phyloP scores from a whole-genome alignment of 2,329 filamentous ascomycete genomes.

The Scedosporium apiospermum region DNA sequence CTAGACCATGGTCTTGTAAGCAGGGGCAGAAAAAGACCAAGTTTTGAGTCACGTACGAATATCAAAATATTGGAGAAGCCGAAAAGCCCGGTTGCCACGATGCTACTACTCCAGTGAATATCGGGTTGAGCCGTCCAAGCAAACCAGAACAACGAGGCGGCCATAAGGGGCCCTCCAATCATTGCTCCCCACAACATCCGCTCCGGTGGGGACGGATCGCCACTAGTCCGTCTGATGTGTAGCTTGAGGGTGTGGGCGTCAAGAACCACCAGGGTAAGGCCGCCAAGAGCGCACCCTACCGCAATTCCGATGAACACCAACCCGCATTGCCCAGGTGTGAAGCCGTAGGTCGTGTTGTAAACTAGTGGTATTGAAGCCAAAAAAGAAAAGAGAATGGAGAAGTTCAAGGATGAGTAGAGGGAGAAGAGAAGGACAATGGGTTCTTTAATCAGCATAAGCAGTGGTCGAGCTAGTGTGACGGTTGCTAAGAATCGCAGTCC shows the following conservation, averaged over 20 bases:
- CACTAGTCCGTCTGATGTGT: too few species aligned
- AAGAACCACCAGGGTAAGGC: too few species aligned
- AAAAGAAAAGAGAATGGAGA: slow-evolving; percentile 43
- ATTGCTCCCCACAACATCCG: slow-evolving; percentile 50
- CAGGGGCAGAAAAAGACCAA: neutral
- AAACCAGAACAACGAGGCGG: slow-evolving; percentile 55
- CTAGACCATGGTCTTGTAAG: too few species aligned
- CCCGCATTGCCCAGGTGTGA: slow-evolving; percentile 46
- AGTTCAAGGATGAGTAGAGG: slow-evolving; percentile 53
- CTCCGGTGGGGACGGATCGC: too few species aligned
- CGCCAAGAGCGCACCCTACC: slow-evolving; percentile 51
- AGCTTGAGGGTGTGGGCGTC: too few species aligned
- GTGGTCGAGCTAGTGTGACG: too few species aligned
- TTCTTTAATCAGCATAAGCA: slow-evolving; percentile 48
- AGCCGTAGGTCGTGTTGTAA: slow-evolving; percentile 47
- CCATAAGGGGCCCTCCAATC: slow-evolving; percentile 47
- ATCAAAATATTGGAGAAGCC: slow-evolving; percentile 51
- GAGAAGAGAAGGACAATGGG: slow-evolving; percentile 56
- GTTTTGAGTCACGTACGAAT: slow-evolving; percentile 42
- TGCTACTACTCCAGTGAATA: slow-evolving; percentile 48
- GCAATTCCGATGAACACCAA: slow-evolving; percentile 55
- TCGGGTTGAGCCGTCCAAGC: slow-evolving; percentile 50
- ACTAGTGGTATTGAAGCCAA: slow-evolving; percentile 52
- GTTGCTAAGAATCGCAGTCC: too few species aligned
- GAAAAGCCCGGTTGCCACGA: slow-evolving; percentile 35